Evolutionary conservation across 1,284 basidiomycete species (phyloP).

Genomic region (Microbotryum intermedium): DNA sequence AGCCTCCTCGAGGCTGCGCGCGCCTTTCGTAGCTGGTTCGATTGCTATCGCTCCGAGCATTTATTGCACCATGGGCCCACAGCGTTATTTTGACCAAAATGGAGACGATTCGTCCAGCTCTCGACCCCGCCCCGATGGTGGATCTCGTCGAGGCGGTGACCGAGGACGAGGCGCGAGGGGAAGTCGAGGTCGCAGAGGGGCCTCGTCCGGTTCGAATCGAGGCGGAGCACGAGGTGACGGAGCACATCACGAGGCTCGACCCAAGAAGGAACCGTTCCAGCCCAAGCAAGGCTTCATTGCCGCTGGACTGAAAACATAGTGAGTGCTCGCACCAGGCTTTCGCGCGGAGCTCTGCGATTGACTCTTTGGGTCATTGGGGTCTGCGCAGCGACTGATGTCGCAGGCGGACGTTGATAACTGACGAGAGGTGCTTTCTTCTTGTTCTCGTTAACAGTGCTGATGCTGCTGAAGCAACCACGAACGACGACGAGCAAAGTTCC

Average conservation of each 20-base stretch:
- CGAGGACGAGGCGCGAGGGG: slow-evolving; percentile 3
- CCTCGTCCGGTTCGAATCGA: neutral
- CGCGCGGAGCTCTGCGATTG: neutral
- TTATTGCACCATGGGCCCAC: too few species aligned
- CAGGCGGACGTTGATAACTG: too few species aligned
- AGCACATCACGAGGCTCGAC: slow-evolving; percentile 6
- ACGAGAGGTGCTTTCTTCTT: neutral
- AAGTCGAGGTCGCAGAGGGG: neutral
- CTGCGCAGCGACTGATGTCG: neutral
- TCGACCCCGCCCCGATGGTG: neutral
- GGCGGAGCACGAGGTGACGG: neutral
- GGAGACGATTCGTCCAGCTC: too few species aligned
- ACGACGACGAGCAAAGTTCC: neutral
- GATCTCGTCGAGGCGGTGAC: neutral
- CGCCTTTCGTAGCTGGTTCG: too few species aligned
- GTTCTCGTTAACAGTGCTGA: slow-evolving; percentile 17
- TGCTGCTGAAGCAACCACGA: slow-evolving; percentile 10
- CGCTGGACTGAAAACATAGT: slow-evolving; percentile 26
- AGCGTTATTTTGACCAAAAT: too few species aligned
- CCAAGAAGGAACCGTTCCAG: slow-evolving; percentile 27
- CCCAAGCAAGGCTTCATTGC: slow-evolving; percentile 29
- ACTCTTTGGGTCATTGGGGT: neutral
- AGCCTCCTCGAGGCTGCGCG: too few species aligned
- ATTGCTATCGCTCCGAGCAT: too few species aligned
- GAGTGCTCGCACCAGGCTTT: neutral